These are phyloP conservation scores for Olyra latifolia DNA, from an alignment of 176 grass and related monocot species.

Conservation along the genomic window DNA sequence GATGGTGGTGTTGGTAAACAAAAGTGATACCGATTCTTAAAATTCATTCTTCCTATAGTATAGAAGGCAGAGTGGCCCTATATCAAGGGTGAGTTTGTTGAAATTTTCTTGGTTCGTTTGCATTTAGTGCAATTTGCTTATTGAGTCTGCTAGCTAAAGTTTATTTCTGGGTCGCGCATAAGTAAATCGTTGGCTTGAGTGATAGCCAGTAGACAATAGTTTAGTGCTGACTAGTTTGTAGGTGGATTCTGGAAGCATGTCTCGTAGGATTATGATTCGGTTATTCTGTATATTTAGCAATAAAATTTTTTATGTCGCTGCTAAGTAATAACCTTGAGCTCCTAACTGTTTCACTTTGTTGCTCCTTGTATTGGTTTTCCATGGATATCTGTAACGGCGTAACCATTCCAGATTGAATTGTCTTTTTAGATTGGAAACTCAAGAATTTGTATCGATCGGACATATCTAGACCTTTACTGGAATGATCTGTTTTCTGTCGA, in stretches of 20 bases:
- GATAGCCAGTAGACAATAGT: slow-evolving; percentile 18
- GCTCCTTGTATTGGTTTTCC: not conserved
- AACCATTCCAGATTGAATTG: not conserved
- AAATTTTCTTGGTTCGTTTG: not conserved
- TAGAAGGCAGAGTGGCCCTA: not conserved
- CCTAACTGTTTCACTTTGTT: not conserved
- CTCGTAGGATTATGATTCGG: not conserved
- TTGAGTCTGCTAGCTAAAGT: not conserved
- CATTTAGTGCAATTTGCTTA: not conserved
- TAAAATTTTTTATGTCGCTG: not conserved
- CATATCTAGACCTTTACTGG: not conserved
- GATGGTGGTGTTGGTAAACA: not conserved
- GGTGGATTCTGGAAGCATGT: not conserved
- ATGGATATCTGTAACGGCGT: not conserved
- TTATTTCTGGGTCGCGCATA: not conserved
- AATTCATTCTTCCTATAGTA: slow-evolving; percentile 27
- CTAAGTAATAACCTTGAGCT: not conserved
- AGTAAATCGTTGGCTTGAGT: not conserved
- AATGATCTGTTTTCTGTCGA: not conserved
- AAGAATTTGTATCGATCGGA: not conserved
- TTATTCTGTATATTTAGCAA: slow-evolving; percentile 4
- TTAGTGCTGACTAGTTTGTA: slow-evolving; percentile 13
- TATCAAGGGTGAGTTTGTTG: slow-evolving; percentile 16
- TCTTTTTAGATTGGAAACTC: not conserved
- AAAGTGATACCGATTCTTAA: slow-evolving; percentile 8